Base-by-base conservation (phyloP, 768 basidiomycete species). In the Termitomyces titanicus region DNA sequence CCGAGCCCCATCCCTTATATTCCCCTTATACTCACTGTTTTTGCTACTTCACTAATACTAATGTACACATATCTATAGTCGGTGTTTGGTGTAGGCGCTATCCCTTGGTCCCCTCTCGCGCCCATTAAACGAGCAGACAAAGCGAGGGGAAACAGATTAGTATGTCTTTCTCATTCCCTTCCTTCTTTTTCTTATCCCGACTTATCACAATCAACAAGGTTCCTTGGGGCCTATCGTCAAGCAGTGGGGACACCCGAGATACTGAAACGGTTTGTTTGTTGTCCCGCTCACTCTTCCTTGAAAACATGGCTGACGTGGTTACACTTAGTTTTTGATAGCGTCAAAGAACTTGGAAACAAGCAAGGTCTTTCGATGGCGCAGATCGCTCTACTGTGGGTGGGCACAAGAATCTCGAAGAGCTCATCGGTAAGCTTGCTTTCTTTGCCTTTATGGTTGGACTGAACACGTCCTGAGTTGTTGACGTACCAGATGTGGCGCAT, bases 61-160 rank as follows among this genome's bases (percentile, higher is more conserved):
- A 20, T 17, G 1, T 25, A 5, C 20, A 10, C 6, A 24, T 8
- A n/a, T 18, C 9, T 10, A 20, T 53, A 81, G 77, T 64, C 3
- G 29, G 3, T 77, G 59, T 75, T 80, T 39, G 80, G 81, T 34
- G 79, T 82, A 20, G 83, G 81, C 1, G 66, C 74, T n/a, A 82
- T 84, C 48, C 81, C 82, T 0, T 86, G 83, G 83, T 81, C 79
- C 7, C 81, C 67, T 82, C 25, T 73, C 78, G 10, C 73, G 77
- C 25, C 77, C 76, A 9, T 51, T 73, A 12, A 56, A 58, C 10
- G 63, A 70, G 39, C 68, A 75, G 50, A 80, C 79, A 1, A 68
- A 63, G 20, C 73, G 80, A 15, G 70, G 70, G 15, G 61, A 64
- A 22, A 68, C 66, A 1, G 79, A 82, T 60, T 50, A 67, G 75